Conservation (phyloP, 164 flowering plant species). For the Santalum album region DNA sequence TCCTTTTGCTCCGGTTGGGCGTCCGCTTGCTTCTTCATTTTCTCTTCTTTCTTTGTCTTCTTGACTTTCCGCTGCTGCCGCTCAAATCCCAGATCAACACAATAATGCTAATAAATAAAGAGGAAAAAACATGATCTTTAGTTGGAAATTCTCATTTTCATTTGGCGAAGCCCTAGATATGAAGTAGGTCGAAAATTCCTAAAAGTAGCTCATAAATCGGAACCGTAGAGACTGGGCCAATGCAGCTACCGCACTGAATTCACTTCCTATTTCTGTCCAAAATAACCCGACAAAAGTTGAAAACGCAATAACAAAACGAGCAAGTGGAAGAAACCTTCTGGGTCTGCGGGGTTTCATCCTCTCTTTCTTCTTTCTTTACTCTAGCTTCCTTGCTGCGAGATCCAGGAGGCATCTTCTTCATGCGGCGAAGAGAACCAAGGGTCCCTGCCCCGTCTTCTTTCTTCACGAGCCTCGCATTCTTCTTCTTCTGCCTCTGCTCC, state of each 20-base stretch:
- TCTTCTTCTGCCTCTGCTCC: slow-evolving; percentile 28
- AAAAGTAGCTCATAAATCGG: neutral
- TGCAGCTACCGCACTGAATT: neutral
- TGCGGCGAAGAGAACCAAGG: slow-evolving; percentile 4
- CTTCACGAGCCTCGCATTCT: slow-evolving; percentile 21
- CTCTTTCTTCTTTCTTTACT: neutral
- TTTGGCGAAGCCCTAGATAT: neutral
- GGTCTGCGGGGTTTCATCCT: neutral
- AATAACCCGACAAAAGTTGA: no score
- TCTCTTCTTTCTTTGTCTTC: slow-evolving; percentile 17
- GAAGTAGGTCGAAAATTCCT: no score
- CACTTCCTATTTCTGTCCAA: neutral
- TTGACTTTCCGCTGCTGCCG: slow-evolving; percentile 24
- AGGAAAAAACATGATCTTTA: neutral
- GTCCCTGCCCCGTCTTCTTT: slow-evolving; percentile 24
- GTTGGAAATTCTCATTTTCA: neutral
- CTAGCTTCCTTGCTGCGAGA: no score
- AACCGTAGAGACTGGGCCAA: neutral
- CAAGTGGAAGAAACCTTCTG: slow-evolving; percentile 19
- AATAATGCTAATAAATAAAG: neutral
- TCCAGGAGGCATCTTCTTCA: slow-evolving; percentile 5
- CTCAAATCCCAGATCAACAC: slow-evolving; percentile 14
- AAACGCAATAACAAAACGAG: slow-evolving; percentile 2
- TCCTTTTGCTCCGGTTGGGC: slow-evolving; percentile 16
- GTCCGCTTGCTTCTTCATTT: slow-evolving; percentile 16